These are phyloP conservation scores for Blastobotrys robertii DNA, from an alignment of 805 yeast species.

Conservation along the genomic window DNA sequence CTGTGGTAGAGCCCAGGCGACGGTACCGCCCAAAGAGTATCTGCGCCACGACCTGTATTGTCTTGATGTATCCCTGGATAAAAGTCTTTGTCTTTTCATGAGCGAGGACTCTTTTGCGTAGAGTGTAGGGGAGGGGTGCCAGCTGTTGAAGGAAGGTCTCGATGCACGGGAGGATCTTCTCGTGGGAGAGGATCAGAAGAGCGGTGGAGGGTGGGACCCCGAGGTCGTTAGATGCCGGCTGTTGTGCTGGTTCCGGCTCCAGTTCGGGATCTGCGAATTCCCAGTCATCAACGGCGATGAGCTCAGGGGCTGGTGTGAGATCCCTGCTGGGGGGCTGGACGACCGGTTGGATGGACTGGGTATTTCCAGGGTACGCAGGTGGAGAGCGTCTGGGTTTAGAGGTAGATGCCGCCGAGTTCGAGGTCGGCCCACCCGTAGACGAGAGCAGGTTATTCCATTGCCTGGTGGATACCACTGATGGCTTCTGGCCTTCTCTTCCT, in stretches of 20 bases:
- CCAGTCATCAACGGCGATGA: too few relatives aligned
- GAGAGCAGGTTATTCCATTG: slow-evolving; percentile 16
- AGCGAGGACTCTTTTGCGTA: slow-evolving; percentile 16
- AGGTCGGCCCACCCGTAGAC: slow-evolving; percentile 10
- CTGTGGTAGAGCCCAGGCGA: slow-evolving; percentile 4
- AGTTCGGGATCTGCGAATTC: too few relatives aligned
- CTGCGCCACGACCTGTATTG: slow-evolving; percentile 13
- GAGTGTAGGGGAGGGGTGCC: slow-evolving; percentile 14
- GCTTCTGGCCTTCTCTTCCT: slow-evolving; percentile 3
- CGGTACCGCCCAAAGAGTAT: slow-evolving; percentile 20
- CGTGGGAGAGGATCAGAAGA: slow-evolving; percentile 9
- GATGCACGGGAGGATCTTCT: slow-evolving; percentile 15
- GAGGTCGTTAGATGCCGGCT: not conserved
- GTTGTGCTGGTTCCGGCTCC: not conserved
- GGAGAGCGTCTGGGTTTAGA: not conserved
- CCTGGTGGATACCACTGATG: slow-evolving; percentile 1
- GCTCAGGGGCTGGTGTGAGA: too few relatives aligned
- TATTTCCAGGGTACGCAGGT: too few relatives aligned
- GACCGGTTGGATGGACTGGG: too few relatives aligned
- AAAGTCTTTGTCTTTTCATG: slow-evolving; percentile 15
- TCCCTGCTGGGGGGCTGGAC: too few relatives aligned
- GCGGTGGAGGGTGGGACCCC: slow-evolving; percentile 18
- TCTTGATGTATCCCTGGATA: slow-evolving; percentile 14
- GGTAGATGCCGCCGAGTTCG: too few relatives aligned
- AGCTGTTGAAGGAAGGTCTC: slow-evolving; percentile 11